Evolutionary conservation across 768 basidiomycete species (phyloP), one percentile per base, ranked within the genome.

Genomic region (Trametes maxima): DNA sequence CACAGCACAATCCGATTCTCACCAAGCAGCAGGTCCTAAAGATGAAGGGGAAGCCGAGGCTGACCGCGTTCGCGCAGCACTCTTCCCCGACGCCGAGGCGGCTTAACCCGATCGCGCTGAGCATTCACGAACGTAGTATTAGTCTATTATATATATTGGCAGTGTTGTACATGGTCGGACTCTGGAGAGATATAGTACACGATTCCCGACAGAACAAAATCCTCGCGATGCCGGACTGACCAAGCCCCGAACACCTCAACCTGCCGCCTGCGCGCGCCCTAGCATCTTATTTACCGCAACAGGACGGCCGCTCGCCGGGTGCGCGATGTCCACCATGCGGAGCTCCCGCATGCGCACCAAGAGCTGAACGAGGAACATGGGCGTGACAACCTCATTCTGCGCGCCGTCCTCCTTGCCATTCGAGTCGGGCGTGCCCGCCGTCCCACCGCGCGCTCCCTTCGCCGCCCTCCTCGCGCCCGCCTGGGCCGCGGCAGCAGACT

Each of bases 221-320:
- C 17, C n/a, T 17, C 2, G 36, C 48, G 33, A 47, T 13, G 46
- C 24, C 14, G 48, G 16, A 33, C 28, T 6, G 8, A 2, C 3
- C 12, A 5, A 1, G 17, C 48, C 17, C 22, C 46, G 13, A 22
- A 16, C 7, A 11, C n/a, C 12, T 57, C 45, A 63, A 6, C 69
- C 69, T 5, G 69, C 71, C 1, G 85, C 85, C 67, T 89, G 88
- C 4, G 87, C 80, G 71, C 89, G 79, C 71, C 90, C 90, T 67
- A 92, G 70, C 75, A 88, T 80, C 74, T 88, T 89, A 72, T 92
- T 90, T 6, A 90, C 79, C 1, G 80, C 82, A 24, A 82, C 74
- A 0, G 83, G 80, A 39, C 84, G 73, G 16, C 81, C 83, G 52
- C 71, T 77, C 40, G 80, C 69, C 7, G 80, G 75, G 66, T 82